phyloP scores from a whole-genome alignment of 2,329 filamentous ascomycete genomes.

The Penicillium thymicola region DNA sequence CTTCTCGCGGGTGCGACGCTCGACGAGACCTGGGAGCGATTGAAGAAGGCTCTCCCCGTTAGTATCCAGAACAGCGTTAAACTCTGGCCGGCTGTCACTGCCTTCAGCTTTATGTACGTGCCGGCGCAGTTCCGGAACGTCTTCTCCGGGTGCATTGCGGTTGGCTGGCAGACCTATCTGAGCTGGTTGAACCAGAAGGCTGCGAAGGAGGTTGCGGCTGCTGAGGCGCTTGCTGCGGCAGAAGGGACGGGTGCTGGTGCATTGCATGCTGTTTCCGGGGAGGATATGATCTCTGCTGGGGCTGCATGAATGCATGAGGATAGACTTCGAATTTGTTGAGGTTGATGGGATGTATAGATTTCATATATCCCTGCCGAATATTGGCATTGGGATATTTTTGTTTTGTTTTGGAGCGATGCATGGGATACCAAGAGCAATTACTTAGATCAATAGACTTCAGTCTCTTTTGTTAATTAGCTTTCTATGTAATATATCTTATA shows the following conservation, averaged over 20 bases:
- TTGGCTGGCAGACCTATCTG: slow-evolving; percentile 91
- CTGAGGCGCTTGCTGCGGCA: slow-evolving; percentile 22
- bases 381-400: slow-evolving; percentile 2
- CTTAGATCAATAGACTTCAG: slow-evolving; percentile 15
- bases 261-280: slow-evolving; percentile 13
- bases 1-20: slow-evolving; percentile 66
- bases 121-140: slow-evolving; percentile 74
- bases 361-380: slow-evolving; percentile 2
- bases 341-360: slow-evolving; percentile 8
- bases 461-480: neutral
- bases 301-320: slow-evolving; percentile 9
- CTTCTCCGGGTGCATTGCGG: slow-evolving; percentile 73
- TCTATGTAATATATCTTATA: neutral
- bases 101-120: slow-evolving; percentile 82
- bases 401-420: slow-evolving; percentile 11
- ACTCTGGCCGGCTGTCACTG: slow-evolving; percentile 83
- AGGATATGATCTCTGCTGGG: slow-evolving; percentile 16
- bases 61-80: slow-evolving; percentile 78
- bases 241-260: slow-evolving; percentile 3
- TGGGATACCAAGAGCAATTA: slow-evolving; percentile 18
- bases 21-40: slow-evolving; percentile 63
- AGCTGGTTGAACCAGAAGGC: slow-evolving; percentile 73
- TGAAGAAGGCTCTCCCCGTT: slow-evolving; percentile 71
- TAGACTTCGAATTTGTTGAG: neutral
- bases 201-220: slow-evolving; percentile 54